Evolutionary conservation across 768 basidiomycete genomes (phyloP).

Genomic region (Kwoniella mangroviensis): DNA sequence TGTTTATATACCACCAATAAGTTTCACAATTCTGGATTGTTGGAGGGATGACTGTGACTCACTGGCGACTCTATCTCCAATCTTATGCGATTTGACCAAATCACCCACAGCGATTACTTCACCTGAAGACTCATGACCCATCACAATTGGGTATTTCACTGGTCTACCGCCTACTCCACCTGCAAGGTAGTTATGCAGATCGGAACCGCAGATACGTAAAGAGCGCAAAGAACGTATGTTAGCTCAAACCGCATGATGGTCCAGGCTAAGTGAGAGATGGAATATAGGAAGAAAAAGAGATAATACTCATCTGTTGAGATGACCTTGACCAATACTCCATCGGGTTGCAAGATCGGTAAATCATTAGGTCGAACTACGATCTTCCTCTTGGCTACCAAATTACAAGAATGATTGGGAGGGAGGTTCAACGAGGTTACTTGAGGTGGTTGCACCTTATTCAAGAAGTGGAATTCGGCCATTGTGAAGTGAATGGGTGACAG

Average conservation of each 20-base stretch:
- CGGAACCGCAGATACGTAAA: constrained; percentile 49
- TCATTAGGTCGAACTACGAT: constrained; percentile 39
- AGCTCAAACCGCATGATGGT: neutral
- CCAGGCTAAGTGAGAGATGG: neutral
- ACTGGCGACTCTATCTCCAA: constrained; percentile 51
- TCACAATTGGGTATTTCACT: constrained; percentile 44
- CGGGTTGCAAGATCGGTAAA: constrained; percentile 48
- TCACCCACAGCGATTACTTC: constrained; percentile 53
- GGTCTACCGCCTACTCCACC: constrained; percentile 52
- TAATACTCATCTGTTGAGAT: constrained; percentile 44
- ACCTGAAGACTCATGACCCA: constrained; percentile 51
- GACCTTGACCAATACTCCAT: constrained; percentile 53
- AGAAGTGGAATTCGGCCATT: constrained; percentile 48
- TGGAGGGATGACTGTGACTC: constrained; percentile 1
- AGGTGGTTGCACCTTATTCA: constrained; percentile 43
- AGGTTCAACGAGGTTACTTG: constrained; percentile 42
- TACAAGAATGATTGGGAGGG: constrained; percentile 40
- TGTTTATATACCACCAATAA: too few relatives aligned
- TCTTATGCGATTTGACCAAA: constrained; percentile 45
- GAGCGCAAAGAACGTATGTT: neutral
- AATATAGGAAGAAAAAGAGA: neutral
- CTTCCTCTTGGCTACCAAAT: constrained; percentile 40
- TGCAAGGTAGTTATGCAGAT: constrained; percentile 46
- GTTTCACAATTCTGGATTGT: neutral
- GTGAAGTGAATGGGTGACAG: neutral